A percentile compares a stretch with the other conserved stretches of the same genome.
phyloP scores from a whole-genome alignment of 169 alveolate species.

The Eimeria praecox region DNA sequence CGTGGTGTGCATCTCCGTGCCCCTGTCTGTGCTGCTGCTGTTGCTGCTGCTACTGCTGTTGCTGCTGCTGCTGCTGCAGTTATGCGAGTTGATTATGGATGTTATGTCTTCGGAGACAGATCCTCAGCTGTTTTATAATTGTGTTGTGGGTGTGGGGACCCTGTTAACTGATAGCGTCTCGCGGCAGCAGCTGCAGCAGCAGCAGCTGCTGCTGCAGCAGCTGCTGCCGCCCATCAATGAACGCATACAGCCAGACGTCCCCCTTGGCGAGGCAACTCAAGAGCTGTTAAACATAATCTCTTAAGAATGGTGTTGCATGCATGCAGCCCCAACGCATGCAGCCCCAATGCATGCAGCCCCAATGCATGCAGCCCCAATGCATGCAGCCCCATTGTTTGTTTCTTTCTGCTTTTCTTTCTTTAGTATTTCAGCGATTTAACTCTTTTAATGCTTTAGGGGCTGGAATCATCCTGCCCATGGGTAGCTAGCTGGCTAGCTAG shows the following conservation, averaged over 20 bases:
- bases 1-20: no score
- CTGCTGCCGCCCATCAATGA: slow-evolving; percentile 53
- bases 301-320: not conserved
- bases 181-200: slow-evolving; percentile 56
- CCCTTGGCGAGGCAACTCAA: slow-evolving; percentile 54
- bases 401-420: not conserved
- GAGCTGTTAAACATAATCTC: not conserved
- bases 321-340: slow-evolving; percentile 30
- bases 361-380: not conserved
- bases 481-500: not conserved
- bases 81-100: slow-evolving; percentile 25
- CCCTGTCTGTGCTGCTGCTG: not conserved
- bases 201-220: slow-evolving; percentile 59
- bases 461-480: not conserved
- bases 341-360: slow-evolving; percentile 18
- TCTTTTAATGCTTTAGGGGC: not conserved
- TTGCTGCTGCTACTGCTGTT: slow-evolving; percentile 12
- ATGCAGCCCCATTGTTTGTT: not conserved
- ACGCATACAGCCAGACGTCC: slow-evolving; percentile 26
- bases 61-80: slow-evolving; percentile 52
- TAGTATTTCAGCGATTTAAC: not conserved
- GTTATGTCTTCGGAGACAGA: slow-evolving; percentile 13
- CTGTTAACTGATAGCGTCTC: not conserved
- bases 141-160: slow-evolving; percentile 41
- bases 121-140: slow-evolving; percentile 1